Conservation (phyloP, 441 rosid species). For the Adansonia gregorii region DNA sequence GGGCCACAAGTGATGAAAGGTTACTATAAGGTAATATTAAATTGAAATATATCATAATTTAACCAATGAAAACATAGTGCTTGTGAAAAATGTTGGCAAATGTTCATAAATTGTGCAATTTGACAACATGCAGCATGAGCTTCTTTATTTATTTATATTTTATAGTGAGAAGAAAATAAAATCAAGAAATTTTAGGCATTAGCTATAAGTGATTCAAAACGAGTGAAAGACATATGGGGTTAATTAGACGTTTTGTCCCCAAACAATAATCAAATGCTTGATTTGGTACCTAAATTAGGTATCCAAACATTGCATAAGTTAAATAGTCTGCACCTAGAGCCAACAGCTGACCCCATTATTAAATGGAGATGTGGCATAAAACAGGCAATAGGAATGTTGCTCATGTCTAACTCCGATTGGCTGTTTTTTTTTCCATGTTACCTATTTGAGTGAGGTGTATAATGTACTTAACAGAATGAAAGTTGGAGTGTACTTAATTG, state of each 20-base stretch:
- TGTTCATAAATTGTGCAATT: neutral
- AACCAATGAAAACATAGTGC: neutral
- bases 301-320: neutral
- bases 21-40: constrained; percentile 75
- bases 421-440: no score
- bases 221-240: neutral
- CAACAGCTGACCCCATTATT: neutral
- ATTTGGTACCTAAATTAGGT: neutral
- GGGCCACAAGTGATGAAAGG: constrained; percentile 97
- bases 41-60: neutral
- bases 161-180: neutral
- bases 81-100: neutral
- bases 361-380: neutral
- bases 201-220: neutral
- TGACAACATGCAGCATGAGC: neutral
- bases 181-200: constrained; percentile 14
- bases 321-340: neutral
- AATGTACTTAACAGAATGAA: no score
- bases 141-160: neutral
- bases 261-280: neutral
- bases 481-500: no score
- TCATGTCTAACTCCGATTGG: no score
- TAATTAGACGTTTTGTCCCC: neutral
- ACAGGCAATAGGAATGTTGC: no score
- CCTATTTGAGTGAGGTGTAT: no score